Evolutionary conservation across 2,329 filamentous ascomycete species (phyloP), one percentile per base, ranked within the genome.

Genomic region (Hymenoscyphus infarciens): DNA sequence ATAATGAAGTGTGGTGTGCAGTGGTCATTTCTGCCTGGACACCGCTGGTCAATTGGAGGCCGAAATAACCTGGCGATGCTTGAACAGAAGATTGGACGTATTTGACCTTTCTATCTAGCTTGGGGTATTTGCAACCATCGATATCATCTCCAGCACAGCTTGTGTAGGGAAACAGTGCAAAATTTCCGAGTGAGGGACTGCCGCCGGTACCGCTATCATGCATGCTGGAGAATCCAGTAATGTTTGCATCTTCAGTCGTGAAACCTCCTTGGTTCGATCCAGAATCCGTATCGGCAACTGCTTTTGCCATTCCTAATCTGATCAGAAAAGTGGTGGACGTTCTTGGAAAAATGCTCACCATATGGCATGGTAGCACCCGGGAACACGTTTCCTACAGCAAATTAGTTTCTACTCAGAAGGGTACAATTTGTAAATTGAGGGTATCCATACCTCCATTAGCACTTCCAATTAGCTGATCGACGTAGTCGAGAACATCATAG

Each of bases 1-100:
- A 90, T 1, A 91, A 71, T 5, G 86, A 84, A 1, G 86, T 80
- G 68, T 84, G 86, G 25, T 87, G 81, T 0, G 86, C 81, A 0
- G 83, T 80, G 0, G 88, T 90, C 83, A 89, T 89, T 66, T 90
- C 87, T 1, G 83, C 84, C 15, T 77, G 74, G 56, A 90, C 79
- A 0, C 82, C 82, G 56, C 79, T 82, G 33, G 79, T 76, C 33
- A 91, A 73, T 0, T 79, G 81, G 57, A 90, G 81, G 49, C 80
- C 78, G 69, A 90, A 91, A 66, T 87, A 87, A 0, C 88, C 88
- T 0, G 87, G 87, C 11, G 78, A 78, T 1, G 87, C 84, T 4
- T 79, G 75, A 1, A 87, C 81, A 5, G 76, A 82, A 1, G 75
- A 75, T 31, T 80, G 75, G 25, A 78, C n/a, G 62, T 67, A 68